Evolutionary conservation across 257 asterid genomes (phyloP).

Genomic region (Solanum etuberosum): DNA sequence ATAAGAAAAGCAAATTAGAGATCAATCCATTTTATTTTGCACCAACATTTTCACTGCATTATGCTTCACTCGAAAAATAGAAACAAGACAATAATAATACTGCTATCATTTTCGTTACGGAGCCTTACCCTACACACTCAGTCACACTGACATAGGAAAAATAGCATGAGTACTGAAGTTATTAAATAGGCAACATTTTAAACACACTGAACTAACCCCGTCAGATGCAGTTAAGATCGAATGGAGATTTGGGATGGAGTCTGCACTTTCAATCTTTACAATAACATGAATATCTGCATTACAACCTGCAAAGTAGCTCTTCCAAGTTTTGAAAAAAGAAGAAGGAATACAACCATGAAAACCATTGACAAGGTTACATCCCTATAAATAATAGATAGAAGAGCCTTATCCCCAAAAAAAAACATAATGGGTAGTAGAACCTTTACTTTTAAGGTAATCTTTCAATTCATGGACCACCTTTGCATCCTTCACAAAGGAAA

Average conservation of each 20-base stretch:
- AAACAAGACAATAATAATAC: not conserved
- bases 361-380: not conserved
- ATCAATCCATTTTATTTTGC: not conserved
- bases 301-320: slow-evolving; percentile 41
- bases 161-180: not conserved
- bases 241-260: slow-evolving; percentile 85
- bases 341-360: not conserved
- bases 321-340: not conserved
- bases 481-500: slow-evolving; percentile 97
- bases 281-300: slow-evolving; percentile 83
- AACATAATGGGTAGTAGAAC: not conserved
- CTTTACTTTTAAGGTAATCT: slow-evolving; percentile 67
- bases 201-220: slow-evolving; percentile 53
- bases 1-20: not conserved
- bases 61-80: not conserved
- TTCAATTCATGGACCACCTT: slow-evolving; percentile 83
- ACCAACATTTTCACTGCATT: not conserved
- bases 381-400: not conserved
- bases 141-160: not conserved
- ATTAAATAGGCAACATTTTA: not conserved
- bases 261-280: slow-evolving; percentile 96
- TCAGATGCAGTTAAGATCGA: slow-evolving; percentile 88
- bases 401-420: not conserved
- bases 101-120: not conserved
- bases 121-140: not conserved